These are phyloP conservation scores for Malus fusca DNA, from an alignment of 306 rosid genomes.

Conservation along the genomic window DNA sequence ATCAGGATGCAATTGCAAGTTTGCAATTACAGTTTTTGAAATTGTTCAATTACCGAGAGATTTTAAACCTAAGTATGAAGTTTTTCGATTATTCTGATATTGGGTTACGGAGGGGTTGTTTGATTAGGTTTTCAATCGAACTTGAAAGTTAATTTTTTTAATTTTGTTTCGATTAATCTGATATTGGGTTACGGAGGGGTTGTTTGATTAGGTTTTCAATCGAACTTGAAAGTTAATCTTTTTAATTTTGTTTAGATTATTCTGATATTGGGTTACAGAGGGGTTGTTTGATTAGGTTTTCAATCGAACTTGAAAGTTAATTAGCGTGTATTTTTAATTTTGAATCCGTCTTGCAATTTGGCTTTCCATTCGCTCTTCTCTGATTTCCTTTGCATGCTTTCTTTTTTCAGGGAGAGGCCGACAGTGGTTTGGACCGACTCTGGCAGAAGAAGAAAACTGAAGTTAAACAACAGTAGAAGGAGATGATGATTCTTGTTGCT, in stretches of 20 bases:
- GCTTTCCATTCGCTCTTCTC: neutral
- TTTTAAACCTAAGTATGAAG: no score
- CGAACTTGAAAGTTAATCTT: no score
- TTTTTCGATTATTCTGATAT: no score
- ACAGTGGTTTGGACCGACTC: slow-evolving; percentile 46
- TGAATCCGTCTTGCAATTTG: neutral
- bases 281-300: neutral
- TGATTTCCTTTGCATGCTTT: neutral
- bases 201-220: neutral
- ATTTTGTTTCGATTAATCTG: no score
- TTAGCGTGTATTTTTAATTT: neutral
- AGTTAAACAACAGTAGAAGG: slow-evolving; percentile 32
- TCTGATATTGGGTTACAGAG: no score
- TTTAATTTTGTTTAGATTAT: no score
- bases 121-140: neutral
- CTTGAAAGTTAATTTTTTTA: neutral
- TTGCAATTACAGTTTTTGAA: neutral
- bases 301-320: neutral
- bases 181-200: no score
- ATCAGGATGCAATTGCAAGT: neutral
- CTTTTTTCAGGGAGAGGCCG: slow-evolving; percentile 46
- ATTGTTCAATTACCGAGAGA: neutral
- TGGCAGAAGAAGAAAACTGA: slow-evolving; percentile 57
- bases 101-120: no score
- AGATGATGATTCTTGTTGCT: neutral